Conservation (phyloP, 768 basidiomycete species). For the Tulasnella sp. region DNA sequence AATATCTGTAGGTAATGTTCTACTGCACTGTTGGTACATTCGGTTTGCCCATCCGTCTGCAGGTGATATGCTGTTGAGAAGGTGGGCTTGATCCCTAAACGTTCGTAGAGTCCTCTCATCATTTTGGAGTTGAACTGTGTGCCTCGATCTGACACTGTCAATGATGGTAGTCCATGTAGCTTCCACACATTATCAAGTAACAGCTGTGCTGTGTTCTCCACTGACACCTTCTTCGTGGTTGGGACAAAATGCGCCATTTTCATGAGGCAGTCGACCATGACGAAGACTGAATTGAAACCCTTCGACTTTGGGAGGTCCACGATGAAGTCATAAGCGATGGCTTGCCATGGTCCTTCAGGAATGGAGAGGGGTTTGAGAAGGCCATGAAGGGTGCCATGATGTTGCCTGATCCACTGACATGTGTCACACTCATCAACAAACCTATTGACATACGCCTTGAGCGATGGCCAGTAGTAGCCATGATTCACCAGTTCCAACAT, state of each 20-base stretch:
- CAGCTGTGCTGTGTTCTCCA: neutral
- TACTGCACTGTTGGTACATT: too few species aligned
- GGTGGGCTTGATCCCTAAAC: neutral
- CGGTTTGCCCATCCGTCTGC: too few species aligned
- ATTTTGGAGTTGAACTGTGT: neutral
- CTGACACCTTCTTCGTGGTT: neutral
- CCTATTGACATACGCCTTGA: constrained; percentile 18
- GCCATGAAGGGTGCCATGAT: constrained; percentile 16
- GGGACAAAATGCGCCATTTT: constrained; percentile 1
- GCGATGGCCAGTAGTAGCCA: constrained; percentile 20
- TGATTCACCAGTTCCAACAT: constrained; percentile 17
- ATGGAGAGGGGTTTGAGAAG: constrained; percentile 19
- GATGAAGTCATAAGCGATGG: constrained; percentile 1
- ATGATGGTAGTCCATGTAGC: too few species aligned
- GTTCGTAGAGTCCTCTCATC: neutral
- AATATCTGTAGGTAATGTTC: too few species aligned
- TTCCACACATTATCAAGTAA: too few species aligned
- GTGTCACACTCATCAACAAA: constrained; percentile 23
- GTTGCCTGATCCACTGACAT: constrained; percentile 19
- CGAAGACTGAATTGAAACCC: neutral
- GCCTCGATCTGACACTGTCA: too few species aligned
- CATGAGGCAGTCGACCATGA: neutral
- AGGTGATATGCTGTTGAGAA: too few species aligned
- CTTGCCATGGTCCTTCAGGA: constrained; percentile 20
- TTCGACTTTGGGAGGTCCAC: neutral